Evolutionary conservation across 257 asterid genomes (phyloP), one percentile per base, ranked within the genome.

Genomic region (Jacaranda copaia): DNA sequence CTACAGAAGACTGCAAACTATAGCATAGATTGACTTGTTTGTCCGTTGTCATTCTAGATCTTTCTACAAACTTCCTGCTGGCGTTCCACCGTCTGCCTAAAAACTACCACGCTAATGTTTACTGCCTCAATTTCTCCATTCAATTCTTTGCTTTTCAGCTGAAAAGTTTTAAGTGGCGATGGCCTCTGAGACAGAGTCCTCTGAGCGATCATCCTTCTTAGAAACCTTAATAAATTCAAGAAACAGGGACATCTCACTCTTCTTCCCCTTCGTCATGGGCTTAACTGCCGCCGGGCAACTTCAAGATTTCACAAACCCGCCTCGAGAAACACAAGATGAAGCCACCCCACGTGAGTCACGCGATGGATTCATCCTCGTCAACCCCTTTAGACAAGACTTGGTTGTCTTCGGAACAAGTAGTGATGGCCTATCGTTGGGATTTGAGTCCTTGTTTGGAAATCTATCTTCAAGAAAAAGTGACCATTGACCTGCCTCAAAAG

Each of bases 401-500:
- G 49, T 84, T 1, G 83, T 89, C 0, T 15, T 84, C 35, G 84
- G 82, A 42, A 42, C 46, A 72, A 38, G 36, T 42, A 62, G 35
- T 11, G 66, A 38, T 15, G 72, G 63, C 39, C 40, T 66, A 2
- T 35, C 80, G 7, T 19, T 70, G 0, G 72, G 56, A 0, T 76
- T 86, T 3, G 82, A 81, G 0, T 51, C 84, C 7, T 40, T 78
- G 43, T 18, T 83, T 9, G 58, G 68, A 1, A 84, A 83, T 39
- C 6, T 81, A 18, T 56, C 85, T 11, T 38, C 63, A 9, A 36
- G 46, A 3, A 82, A 85, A 45, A 77, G 42, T 6, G 89, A 88
- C 5, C 88, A 74, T 0, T 87, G 86, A 0, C 88, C 93, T 0
- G 93, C 96, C 5, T 87, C 93, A 0, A 87, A 82, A 68, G 80